Conservation (phyloP, 495 filamentous ascomycete species). For the Staphylotrichum tortipilum region DNA sequence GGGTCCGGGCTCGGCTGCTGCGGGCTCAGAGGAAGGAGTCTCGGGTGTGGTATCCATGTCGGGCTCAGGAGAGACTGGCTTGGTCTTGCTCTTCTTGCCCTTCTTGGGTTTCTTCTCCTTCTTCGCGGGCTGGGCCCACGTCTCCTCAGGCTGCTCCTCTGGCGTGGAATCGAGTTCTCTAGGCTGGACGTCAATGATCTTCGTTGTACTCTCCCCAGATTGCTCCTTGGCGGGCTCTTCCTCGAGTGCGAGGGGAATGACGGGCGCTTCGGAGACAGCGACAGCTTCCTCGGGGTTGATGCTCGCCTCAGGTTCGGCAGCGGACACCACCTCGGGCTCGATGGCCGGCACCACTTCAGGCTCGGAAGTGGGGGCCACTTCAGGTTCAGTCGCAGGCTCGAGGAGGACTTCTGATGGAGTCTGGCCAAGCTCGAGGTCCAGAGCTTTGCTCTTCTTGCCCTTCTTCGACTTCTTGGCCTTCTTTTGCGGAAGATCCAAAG, state of each 20-base stretch:
- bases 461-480: too few relatives aligned
- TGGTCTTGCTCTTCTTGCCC: conserved; percentile 10
- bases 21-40: not conserved
- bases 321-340: too few relatives aligned
- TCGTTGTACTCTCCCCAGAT: too few relatives aligned
- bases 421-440: too few relatives aligned
- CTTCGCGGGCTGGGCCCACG: conserved; percentile 9
- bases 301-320: too few relatives aligned
- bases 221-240: not conserved
- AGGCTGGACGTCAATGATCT: not conserved
- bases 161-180: not conserved
- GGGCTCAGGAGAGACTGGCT: not conserved
- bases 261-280: not conserved
- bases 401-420: not conserved
- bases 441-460: too few relatives aligned
- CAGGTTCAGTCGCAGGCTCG: not conserved
- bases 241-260: not conserved
- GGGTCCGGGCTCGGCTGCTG: not conserved
- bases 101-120: conserved; percentile 27
- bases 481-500: too few relatives aligned
- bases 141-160: conserved; percentile 2
- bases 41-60: conserved; percentile 8
- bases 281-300: not conserved
- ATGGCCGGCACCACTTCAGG: too few relatives aligned
- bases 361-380: too few relatives aligned